Conservation (phyloP, 768 basidiomycete genomes). For the Myochromella boudieri region DNA sequence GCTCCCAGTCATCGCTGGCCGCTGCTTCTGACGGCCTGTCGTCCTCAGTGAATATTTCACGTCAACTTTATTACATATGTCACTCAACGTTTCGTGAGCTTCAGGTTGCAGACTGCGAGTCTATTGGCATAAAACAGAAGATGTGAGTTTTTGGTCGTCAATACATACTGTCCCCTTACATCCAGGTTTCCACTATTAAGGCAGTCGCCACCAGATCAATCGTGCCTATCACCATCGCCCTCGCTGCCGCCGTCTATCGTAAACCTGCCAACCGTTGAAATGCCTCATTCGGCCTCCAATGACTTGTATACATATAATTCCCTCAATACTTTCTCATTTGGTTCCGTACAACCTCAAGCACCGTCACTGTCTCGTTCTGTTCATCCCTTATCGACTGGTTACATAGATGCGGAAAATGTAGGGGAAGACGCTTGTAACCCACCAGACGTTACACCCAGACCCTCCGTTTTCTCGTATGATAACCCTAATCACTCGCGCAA, state of each 20-base stretch:
- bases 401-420: slow-evolving; percentile 30
- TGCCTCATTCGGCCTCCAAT: slow-evolving; percentile 11
- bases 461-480: slow-evolving; percentile 40
- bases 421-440: slow-evolving; percentile 33
- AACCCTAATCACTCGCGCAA: slow-evolving; percentile 22
- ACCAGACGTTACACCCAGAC: slow-evolving; percentile 51
- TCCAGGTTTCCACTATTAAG: slow-evolving; percentile 13
- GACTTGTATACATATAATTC: slow-evolving; percentile 43
- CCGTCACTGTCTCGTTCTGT: slow-evolving; percentile 28
- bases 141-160: slow-evolving; percentile 8
- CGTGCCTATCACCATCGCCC: slow-evolving; percentile 5
- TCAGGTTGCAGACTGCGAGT: slow-evolving; percentile 9
- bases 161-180: not conserved
- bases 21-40: slow-evolving; percentile 10
- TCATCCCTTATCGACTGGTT: slow-evolving; percentile 35
- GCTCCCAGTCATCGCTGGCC: slow-evolving; percentile 13
- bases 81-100: slow-evolving; percentile 2
- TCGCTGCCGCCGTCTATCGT: slow-evolving; percentile 2
- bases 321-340: slow-evolving; percentile 49
- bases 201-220: slow-evolving; percentile 11
- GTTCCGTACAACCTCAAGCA: slow-evolving; percentile 34
- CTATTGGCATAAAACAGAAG: not conserved
- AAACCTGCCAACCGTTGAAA: slow-evolving; percentile 5
- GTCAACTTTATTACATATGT: slow-evolving; percentile 4
- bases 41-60: slow-evolving; percentile 7